Base-by-base conservation (phyloP, 768 basidiomycete genomes). In the Steccherinum ochraceum region DNA sequence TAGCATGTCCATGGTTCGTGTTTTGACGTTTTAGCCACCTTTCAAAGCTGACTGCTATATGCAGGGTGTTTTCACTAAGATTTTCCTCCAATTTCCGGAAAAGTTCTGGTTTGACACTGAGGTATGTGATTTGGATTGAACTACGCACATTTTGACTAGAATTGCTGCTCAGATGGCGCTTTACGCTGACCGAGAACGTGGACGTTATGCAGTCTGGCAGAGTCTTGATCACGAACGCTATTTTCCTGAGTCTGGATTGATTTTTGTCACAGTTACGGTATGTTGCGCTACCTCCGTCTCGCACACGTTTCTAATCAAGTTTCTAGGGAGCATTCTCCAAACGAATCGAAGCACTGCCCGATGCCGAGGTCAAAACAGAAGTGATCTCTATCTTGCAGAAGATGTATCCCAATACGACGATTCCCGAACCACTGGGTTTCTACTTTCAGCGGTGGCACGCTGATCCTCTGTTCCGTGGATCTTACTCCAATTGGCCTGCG, bases 401-500 rank as follows among this genome's bases (percentile, higher is more conserved):
- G 1, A 87, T 87, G 84, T 84, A 71, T 63, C 81, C 79, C 2
- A 67, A 76, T 48, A 65, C 66, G 46, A 69, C 67, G 3, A 69
- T 86, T 11, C 83, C 83, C 4, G 72, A 74, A 3, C 83, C 85
- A 0, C 55, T 69, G 4, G 79, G 73, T 24, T 79, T 87, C 61
- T 71, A 72, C 58, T 75, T 80, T 55, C 72, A 75, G 2, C 64
- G 72, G 2, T 87, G 85, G 86, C 56, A 69, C 43, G 61, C 64
- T 12, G 72, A 85, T 58, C 73, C 76, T 2, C 65, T 67, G 24
- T 80, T 72, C 62, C 72, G 81, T 19, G 81, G 81, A 3, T 79
- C 81, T 3, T 87, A 82, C 56, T 80, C 79, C 19, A 87, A 84
- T 53, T 86, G 83, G 83, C 84, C 83, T 0, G 72, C 85, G 0